Evolutionary conservation across 768 basidiomycete species (phyloP).

Genomic region (Galerina marginata): DNA sequence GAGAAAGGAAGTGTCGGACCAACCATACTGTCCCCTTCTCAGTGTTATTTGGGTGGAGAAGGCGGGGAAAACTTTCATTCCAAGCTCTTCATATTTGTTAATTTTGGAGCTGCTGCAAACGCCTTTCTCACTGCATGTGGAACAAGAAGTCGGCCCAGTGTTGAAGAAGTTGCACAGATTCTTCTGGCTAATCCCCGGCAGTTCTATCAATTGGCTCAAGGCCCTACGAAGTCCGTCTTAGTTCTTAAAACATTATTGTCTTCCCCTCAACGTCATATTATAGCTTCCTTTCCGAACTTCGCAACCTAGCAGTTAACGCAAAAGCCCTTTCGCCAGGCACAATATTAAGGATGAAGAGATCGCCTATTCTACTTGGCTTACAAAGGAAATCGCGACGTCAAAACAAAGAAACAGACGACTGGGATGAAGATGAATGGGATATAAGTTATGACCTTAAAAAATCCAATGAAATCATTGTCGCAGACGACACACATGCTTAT

Average conservation of each 20-base stretch:
- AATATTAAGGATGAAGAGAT: conserved; percentile 65
- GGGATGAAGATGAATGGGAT: conserved; percentile 80
- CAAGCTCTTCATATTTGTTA: conserved; percentile 85
- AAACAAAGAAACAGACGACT: conserved; percentile 41
- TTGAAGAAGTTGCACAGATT: conserved; percentile 79
- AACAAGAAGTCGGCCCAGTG: conserved; percentile 84
- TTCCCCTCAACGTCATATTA: background rate
- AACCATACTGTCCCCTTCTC: conserved; percentile 55
- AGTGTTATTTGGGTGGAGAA: conserved; percentile 71
- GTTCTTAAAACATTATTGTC: background rate
- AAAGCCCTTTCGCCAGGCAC: conserved; percentile 58
- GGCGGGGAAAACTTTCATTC: conserved; percentile 68
- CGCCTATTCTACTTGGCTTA: conserved; percentile 76
- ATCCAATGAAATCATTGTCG: conserved; percentile 76
- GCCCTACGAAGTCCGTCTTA: conserved; percentile 63
- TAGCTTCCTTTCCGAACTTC: conserved; percentile 83
- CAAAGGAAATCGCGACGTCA: conserved; percentile 57
- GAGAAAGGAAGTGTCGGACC: conserved; percentile 34
- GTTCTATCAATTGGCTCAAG: conserved; percentile 76
- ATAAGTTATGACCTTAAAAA: conserved; percentile 71
- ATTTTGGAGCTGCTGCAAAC: conserved; percentile 85
- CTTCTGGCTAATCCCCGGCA: conserved; percentile 69
- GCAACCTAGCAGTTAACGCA: conserved; percentile 84
- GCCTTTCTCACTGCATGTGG: conserved; percentile 87
- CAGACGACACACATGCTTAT: conserved; percentile 84